Percentiles rank a stretch among this genome's conserved stretches.
Conservation (phyloP, 2,329 filamentous ascomycete genomes). For the Aspergillus candidus region DNA sequence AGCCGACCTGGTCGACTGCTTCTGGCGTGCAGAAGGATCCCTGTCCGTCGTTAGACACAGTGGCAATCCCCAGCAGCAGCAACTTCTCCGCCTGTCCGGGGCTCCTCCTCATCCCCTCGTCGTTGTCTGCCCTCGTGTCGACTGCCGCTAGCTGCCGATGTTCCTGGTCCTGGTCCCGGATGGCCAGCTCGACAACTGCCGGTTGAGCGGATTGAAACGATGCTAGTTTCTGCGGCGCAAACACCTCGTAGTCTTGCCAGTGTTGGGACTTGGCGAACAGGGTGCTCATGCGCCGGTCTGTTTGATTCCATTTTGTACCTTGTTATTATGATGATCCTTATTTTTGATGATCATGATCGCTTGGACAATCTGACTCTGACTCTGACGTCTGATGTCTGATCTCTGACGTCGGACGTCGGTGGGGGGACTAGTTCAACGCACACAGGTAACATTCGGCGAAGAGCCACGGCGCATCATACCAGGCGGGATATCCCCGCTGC, state of each 20-base stretch:
- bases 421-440: slow-evolving; percentile 16
- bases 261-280: slow-evolving; percentile 69
- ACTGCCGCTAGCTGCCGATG: too few species aligned
- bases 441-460: slow-evolving; percentile 91
- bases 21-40: too few species aligned
- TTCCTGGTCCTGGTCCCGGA: too few species aligned
- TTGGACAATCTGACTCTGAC: too few species aligned
- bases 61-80: too few species aligned
- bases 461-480: slow-evolving; percentile 84
- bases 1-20: too few species aligned
- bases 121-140: too few species aligned
- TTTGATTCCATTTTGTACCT: slow-evolving; percentile 20
- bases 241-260: slow-evolving; percentile 90
- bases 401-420: too few species aligned
- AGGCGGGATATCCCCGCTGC: slow-evolving; percentile 64
- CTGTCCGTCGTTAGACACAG: too few species aligned
- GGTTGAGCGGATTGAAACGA: slow-evolving; percentile 89
- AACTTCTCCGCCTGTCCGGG: too few species aligned
- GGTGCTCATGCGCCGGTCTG: slow-evolving; percentile 66
- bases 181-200: slow-evolving; percentile 73
- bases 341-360: neutral
- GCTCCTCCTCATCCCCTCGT: too few species aligned
- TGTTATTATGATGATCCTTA: neutral
- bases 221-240: slow-evolving; percentile 79
- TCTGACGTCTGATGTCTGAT: too few species aligned